Percentiles rank a stretch among this genome's conserved stretches.
Conservation (phyloP, 2,329 filamentous ascomycete species). For the Fusarium pseudoanthophilum region DNA sequence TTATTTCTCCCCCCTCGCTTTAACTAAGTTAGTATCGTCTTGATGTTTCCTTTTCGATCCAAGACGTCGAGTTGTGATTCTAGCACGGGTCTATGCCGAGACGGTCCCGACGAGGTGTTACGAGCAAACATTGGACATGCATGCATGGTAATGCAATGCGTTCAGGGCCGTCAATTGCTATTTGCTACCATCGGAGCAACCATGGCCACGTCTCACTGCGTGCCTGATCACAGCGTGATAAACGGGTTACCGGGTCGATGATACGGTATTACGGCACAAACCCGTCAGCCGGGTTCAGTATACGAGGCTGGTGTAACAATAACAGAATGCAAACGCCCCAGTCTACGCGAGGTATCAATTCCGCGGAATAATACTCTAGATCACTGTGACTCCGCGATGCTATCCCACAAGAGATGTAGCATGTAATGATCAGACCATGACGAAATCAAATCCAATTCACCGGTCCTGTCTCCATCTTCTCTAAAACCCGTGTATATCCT, state of each 20-base stretch:
- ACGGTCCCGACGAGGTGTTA: not conserved
- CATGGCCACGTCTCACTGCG: not conserved
- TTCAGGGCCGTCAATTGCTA: not conserved
- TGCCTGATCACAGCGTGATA: no score
- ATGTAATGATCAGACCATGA: no score
- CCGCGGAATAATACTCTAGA: no score
- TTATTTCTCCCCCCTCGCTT: not conserved
- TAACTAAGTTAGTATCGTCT: accelerated
- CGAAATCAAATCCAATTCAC: no score
- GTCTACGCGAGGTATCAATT: no score
- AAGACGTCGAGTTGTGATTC: not conserved
- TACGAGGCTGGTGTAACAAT: not conserved
- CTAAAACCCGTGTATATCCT: no score
- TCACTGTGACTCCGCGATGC: no score
- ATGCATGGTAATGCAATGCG: not conserved
- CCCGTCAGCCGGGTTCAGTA: not conserved
- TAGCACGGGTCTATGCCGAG: not conserved
- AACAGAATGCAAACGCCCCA: no score
- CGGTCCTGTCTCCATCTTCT: no score
- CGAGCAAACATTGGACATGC: not conserved
- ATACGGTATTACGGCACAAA: not conserved
- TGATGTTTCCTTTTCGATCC: no score
- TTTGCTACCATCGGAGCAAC: not conserved
- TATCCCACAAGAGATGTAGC: no score
- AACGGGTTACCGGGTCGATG: not conserved